Conservation (phyloP, 1,284 basidiomycete species). For the Malassezia restricta region DNA sequence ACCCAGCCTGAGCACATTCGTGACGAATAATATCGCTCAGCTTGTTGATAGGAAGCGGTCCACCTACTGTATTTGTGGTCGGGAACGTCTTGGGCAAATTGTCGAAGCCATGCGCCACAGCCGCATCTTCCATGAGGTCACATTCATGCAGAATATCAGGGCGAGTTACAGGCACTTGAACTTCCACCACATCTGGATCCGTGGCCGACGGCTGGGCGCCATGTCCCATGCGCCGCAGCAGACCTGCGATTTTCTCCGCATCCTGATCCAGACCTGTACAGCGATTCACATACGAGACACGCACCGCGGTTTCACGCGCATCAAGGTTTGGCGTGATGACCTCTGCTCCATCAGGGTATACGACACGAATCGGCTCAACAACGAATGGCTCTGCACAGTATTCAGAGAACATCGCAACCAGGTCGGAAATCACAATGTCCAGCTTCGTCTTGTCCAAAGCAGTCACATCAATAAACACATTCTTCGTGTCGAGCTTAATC, state of each 20-base stretch:
- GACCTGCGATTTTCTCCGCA: slow-evolving; percentile 54
- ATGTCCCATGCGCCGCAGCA: slow-evolving; percentile 62
- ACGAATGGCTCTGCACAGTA: slow-evolving; percentile 80
- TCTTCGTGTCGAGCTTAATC: slow-evolving; percentile 83
- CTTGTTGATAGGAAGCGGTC: slow-evolving; percentile 79
- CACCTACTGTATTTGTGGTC: slow-evolving; percentile 84
- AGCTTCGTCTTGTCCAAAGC: slow-evolving; percentile 97
- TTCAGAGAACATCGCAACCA: slow-evolving; percentile 93
- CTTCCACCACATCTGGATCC: slow-evolving; percentile 56
- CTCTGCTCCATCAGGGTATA: slow-evolving; percentile 52
- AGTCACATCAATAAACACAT: slow-evolving; percentile 93
- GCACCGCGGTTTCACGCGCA: slow-evolving; percentile 61
- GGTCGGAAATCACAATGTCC: slow-evolving; percentile 83
- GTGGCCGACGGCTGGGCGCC: slow-evolving; percentile 16
- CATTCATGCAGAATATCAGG: slow-evolving; percentile 97
- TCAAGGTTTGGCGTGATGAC: slow-evolving; percentile 71
- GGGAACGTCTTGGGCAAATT: slow-evolving; percentile 86
- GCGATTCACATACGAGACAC: slow-evolving; percentile 82
- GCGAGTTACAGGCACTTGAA: slow-evolving; percentile 75
- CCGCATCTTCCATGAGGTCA: slow-evolving; percentile 95
- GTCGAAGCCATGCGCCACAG: slow-evolving; percentile 96
- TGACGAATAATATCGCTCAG: slow-evolving; percentile 73
- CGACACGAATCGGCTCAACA: slow-evolving; percentile 38
- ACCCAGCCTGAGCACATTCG: slow-evolving; percentile 88
- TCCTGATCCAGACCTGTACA: slow-evolving; percentile 73